Percentiles rank a stretch among this genome's conserved stretches.
phyloP scores from a whole-genome alignment of 2,329 filamentous ascomycete genomes.

The Pyrenophora tritici-repentis region DNA sequence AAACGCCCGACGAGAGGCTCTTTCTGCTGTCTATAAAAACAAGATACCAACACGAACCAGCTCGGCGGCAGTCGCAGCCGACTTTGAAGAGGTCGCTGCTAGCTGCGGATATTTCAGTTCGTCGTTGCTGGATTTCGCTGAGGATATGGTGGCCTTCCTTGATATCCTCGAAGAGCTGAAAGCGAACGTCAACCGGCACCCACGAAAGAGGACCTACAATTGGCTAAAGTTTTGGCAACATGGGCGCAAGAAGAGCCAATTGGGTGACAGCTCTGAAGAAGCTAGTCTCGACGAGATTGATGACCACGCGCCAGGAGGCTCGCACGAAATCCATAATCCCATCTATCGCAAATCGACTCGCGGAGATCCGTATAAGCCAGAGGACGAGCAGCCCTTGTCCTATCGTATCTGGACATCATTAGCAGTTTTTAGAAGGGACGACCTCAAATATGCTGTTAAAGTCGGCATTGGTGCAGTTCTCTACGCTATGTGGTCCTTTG shows the following conservation, averaged over 20 bases:
- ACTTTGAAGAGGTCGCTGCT: conserved; percentile 96
- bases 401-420: conserved; percentile 62
- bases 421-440: conserved; percentile 64
- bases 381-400: conserved; percentile 40
- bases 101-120: conserved; percentile 97
- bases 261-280: conserved; percentile 30
- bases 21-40: conserved; percentile 78
- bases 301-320: conserved; percentile 34
- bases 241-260: conserved; percentile 16
- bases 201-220: conserved; percentile 71
- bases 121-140: conserved; percentile 85
- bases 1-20: conserved; percentile 72
- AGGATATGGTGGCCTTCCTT: conserved; percentile 83
- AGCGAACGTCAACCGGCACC: conserved; percentile 67
- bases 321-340: conserved; percentile 45
- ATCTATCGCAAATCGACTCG: conserved; percentile 37
- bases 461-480: conserved; percentile 87
- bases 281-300: conserved; percentile 32
- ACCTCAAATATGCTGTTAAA: conserved; percentile 83
- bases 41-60: conserved; percentile 72
- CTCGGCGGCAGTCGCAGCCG: conserved; percentile 79
- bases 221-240: conserved; percentile 81
- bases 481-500: conserved; percentile 87
- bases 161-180: conserved; percentile 86
- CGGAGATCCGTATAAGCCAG: conserved; percentile 35